These are phyloP conservation scores for Gentiana dahurica DNA, from an alignment of 257 asterid species.

Conservation along the genomic window DNA sequence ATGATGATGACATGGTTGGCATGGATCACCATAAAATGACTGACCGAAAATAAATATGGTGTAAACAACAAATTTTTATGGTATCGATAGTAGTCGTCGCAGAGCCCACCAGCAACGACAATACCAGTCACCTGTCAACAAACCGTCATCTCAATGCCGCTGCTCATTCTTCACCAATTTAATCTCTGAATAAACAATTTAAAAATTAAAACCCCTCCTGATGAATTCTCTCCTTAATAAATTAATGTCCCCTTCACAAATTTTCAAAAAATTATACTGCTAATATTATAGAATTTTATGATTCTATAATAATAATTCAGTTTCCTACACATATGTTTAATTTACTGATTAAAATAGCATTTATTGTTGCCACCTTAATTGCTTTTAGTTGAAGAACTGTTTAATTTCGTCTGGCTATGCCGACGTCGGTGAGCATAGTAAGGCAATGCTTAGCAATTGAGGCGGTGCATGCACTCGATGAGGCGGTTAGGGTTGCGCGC, in stretches of 20 bases:
- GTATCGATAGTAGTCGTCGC: too few species aligned
- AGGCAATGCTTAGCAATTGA: conserved; percentile 84
- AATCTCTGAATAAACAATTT: too few species aligned
- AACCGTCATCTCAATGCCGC: too few species aligned
- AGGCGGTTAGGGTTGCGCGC: conserved; percentile 72
- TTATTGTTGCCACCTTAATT: not conserved
- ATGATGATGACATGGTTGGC: too few species aligned
- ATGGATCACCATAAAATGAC: too few species aligned
- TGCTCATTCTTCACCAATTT: too few species aligned
- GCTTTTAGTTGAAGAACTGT: not conserved
- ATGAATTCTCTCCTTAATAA: conserved; percentile 3
- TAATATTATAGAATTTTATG: not conserved
- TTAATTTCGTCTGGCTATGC: conserved; percentile 35
- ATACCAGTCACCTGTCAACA: too few species aligned
- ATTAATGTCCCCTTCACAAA: not conserved
- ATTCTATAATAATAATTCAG: too few species aligned
- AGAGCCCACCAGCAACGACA: too few species aligned
- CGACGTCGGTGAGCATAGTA: conserved; percentile 74
- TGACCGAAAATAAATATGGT: too few species aligned
- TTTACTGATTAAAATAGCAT: not conserved
- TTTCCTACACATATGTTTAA: too few species aligned
- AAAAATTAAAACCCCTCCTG: conserved; percentile 4
- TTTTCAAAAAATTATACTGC: not conserved
- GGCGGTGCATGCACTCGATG: conserved; percentile 60
- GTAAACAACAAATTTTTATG: too few species aligned